Conservation (phyloP, 164 flowering plant species). For the Vitis labrusca region DNA sequence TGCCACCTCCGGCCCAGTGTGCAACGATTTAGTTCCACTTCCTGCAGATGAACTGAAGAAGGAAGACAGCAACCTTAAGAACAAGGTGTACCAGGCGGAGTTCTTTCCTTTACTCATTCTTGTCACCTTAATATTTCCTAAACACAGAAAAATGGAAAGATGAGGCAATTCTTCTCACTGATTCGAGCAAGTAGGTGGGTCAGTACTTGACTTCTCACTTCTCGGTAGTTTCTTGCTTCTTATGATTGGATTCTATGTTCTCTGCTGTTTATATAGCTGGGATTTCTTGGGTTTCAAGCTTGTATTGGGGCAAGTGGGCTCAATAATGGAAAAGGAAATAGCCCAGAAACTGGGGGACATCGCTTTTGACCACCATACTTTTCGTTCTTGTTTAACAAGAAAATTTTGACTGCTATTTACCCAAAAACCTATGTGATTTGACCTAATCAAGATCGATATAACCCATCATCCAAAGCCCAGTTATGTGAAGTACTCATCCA, state of each 20-base stretch:
- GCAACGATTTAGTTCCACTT: too few species aligned
- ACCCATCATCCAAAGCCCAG: too few species aligned
- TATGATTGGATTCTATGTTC: not conserved
- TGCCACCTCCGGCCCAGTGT: not conserved
- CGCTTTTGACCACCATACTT: not conserved
- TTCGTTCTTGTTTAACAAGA: too few species aligned
- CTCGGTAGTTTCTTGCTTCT: not conserved
- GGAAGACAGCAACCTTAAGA: not conserved
- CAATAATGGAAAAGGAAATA: too few species aligned
- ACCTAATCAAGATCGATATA: too few species aligned
- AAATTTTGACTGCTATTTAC: too few species aligned
- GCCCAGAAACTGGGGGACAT: too few species aligned
- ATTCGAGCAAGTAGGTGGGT: not conserved
- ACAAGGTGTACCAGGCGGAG: not conserved
- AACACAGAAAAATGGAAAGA: too few species aligned
- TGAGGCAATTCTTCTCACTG: not conserved
- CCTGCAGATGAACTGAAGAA: not conserved
- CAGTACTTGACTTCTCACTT: not conserved
- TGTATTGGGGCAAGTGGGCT: not conserved
- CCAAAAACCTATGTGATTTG: too few species aligned
- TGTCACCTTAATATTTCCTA: not conserved
- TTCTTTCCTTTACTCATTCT: conserved; percentile 3
- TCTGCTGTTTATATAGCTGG: not conserved
- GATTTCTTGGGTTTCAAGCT: conserved; percentile 12
- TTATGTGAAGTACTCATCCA: too few species aligned